A percentile compares a stretch with the other conserved stretches of the same genome.
Evolutionary conservation across 2,329 filamentous ascomycete genomes (phyloP).

Genomic region (Didymella lethalis): DNA sequence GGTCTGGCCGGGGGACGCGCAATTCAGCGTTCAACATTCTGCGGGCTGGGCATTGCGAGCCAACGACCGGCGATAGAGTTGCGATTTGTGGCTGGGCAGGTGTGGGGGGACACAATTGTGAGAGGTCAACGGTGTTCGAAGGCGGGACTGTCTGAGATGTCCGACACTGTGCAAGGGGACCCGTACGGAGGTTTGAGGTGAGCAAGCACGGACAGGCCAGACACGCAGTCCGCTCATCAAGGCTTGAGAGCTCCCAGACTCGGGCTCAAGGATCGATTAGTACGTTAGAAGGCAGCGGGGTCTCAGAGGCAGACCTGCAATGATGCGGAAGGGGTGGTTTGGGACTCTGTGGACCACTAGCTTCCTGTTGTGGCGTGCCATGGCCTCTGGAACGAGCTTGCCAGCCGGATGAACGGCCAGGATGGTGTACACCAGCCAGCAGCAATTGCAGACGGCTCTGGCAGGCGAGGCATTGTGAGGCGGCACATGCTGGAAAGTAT

Average conservation of each 20-base stretch:
- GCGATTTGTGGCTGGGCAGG: conserved; percentile 12
- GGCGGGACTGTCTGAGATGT: conserved; percentile 16
- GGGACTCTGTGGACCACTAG: background rate
- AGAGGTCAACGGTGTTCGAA: conserved; percentile 7
- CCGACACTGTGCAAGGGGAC: conserved; percentile 12
- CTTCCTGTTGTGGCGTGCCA: conserved; percentile 11
- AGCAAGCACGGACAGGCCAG: conserved; percentile 11
- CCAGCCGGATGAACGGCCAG: conserved; percentile 15
- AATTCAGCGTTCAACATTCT: conserved; percentile 21
- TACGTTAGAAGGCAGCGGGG: conserved; percentile 5
- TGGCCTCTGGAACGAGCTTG: conserved; percentile 11
- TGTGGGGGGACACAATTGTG: conserved; percentile 6
- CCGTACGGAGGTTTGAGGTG: conserved; percentile 6
- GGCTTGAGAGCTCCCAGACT: background rate
- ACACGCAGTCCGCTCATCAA: conserved; percentile 15
- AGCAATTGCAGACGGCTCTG: background rate
- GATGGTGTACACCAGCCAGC: conserved; percentile 7
- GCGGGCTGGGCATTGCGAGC: conserved; percentile 9
- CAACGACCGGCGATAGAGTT: conserved; percentile 10
- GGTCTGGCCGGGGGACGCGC: conserved; percentile 17
- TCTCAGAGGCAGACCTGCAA: conserved; percentile 11
- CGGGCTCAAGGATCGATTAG: conserved; percentile 10
- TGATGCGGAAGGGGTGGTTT: conserved; percentile 9
- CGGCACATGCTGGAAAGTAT: conserved; percentile 10
- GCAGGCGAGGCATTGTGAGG: conserved; percentile 14